These are phyloP conservation scores for Podospora tetraspora DNA, from an alignment of 495 filamentous ascomycete species.

Conservation along the genomic window DNA sequence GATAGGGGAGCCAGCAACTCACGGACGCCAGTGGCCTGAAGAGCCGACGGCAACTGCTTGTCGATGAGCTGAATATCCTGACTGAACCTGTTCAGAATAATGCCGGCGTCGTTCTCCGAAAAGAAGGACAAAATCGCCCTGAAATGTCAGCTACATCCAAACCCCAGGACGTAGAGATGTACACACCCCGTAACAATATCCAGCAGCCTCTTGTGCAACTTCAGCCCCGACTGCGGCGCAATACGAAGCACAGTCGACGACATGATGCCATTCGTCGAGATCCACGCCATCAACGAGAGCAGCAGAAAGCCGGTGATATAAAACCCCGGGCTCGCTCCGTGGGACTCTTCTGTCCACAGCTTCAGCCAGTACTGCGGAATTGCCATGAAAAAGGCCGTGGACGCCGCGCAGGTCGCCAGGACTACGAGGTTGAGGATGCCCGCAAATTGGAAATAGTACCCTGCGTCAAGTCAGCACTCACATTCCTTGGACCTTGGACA, in stretches of 20 bases:
- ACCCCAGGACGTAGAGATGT: no score
- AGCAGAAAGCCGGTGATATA: conserved; percentile 30
- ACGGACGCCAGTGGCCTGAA: conserved; percentile 15
- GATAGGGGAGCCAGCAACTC: background rate
- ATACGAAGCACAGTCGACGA: conserved; percentile 18
- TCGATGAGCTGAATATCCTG: conserved; percentile 59
- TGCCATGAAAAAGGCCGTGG: conserved; percentile 34
- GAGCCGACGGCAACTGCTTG: conserved; percentile 41
- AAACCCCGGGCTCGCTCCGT: conserved; percentile 12
- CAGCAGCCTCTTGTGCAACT: conserved; percentile 21
- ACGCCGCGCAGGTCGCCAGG: conserved; percentile 27
- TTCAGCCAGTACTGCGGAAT: conserved; percentile 39
- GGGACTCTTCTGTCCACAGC: conserved; percentile 31
- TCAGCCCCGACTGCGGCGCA: conserved; percentile 13
- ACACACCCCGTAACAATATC: conserved; percentile 19
- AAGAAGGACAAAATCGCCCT: conserved; percentile 29
- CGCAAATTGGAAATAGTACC: conserved; percentile 53
- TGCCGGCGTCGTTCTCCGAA: conserved; percentile 21
- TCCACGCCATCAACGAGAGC: conserved; percentile 29
- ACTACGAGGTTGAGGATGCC: conserved; percentile 45
- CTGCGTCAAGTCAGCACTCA: conserved; percentile 15
- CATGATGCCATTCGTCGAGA: conserved; percentile 24
- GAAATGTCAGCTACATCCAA: background rate
- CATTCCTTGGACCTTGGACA: background rate
- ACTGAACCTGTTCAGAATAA: conserved; percentile 43